Evolutionary conservation across 495 filamentous ascomycete genomes (phyloP), one percentile per base, ranked within the genome.

Genomic region (Penicilliopsis zonata): DNA sequence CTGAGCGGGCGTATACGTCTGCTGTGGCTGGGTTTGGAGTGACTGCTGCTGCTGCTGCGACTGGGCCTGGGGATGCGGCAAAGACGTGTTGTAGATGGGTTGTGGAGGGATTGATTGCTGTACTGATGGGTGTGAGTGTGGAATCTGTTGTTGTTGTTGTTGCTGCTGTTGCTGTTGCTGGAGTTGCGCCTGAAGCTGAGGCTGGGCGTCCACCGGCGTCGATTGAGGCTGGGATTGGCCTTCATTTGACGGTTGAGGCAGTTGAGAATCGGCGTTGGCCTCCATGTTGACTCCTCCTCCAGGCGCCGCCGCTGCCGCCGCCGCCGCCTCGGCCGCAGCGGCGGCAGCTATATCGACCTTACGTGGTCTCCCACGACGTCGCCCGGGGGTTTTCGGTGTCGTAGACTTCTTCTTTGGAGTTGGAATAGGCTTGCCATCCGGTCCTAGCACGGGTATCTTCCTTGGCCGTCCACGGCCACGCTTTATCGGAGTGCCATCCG

Each of bases 391-490:
- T 13, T 12, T 18, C 10, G 30, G 30, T 7, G 9, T 17, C 9
- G 9, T 3, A 8, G 30, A 9, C 17, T 31, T 31, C 13, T 12
- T n/a, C 10, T 15, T 31, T 4, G 50, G 37, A 2, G 52, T 47
- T 14, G 44, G 43, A 21, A 41, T 47, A 3, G 53, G 53, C 14
- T 55, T 53, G 2, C 33, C 34, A 9, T 60, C 55, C 3, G 53
- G 50, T 36, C n/a, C n/a, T n/a, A n/a, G n/a, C n/a, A n/a, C n/a
- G n/a, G n/a, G n/a, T n/a, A n/a, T n/a, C n/a, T 62, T 62, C 36
- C 58, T 51, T 5, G 58, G 58, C 17, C 58, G 55, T 16, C 58
- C 58, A 27, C 58, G 58, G 21, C 57, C 48, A 13, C 55, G 52
- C 31, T 62, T 62, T 15, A 47, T 18, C 9, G 53, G 42, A 14